Conservation (phyloP, 805 yeast species). For the Vanderwaltozyma verrucispora region DNA sequence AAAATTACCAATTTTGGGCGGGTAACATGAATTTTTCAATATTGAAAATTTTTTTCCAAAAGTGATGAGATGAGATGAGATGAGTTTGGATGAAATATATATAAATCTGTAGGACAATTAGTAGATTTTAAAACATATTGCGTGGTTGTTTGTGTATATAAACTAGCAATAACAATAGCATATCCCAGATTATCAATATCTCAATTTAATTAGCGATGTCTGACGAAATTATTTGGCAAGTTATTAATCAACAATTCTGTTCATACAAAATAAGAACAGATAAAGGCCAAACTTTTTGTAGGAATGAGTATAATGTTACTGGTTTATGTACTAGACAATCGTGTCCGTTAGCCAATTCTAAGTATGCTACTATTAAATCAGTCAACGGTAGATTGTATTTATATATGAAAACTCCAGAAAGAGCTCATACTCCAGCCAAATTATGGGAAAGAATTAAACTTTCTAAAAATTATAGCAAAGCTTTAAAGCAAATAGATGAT, state of each 20-base stretch:
- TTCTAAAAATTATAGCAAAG: constrained; percentile 80
- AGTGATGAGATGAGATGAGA: constrained; percentile 5
- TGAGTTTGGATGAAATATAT: not conserved
- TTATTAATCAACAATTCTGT: constrained; percentile 90
- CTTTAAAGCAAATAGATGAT: constrained; percentile 79
- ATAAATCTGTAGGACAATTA: too few species aligned
- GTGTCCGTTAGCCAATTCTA: constrained; percentile 92
- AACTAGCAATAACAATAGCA: too few species aligned
- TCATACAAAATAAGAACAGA: constrained; percentile 86
- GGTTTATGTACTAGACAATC: constrained; percentile 91
- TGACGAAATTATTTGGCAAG: constrained; percentile 93
- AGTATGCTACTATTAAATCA: constrained; percentile 79
- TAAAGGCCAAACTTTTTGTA: constrained; percentile 83
- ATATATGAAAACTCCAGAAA: constrained; percentile 95
- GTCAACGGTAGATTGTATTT: constrained; percentile 70
- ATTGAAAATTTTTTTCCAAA: constrained; percentile 2
- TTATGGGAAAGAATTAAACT: constrained; percentile 92
- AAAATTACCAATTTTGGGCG: constrained; percentile 1
- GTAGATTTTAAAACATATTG: too few species aligned
- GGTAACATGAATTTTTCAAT: not conserved
- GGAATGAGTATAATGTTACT: constrained; percentile 91
- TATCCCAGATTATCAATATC: not conserved
- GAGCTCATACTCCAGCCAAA: constrained; percentile 90
- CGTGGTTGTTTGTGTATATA: too few species aligned
- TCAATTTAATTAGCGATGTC: too few species aligned